Conservation (phyloP, 768 basidiomycete genomes). For the Mycena sanguinolenta region DNA sequence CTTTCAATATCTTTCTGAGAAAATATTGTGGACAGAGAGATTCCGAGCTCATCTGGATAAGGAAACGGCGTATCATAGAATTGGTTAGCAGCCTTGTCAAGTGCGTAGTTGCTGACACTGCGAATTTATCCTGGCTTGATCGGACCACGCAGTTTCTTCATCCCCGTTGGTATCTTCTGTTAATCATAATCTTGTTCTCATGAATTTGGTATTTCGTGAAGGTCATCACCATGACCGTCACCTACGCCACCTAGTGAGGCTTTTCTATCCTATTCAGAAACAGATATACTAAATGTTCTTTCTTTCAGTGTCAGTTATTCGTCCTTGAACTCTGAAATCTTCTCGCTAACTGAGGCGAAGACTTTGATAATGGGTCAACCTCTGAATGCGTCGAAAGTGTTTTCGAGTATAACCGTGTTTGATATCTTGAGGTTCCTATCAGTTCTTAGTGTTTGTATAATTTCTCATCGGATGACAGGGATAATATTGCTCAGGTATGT, state of each 20-base stretch:
- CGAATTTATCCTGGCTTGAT: neutral
- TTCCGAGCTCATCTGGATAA: constrained; percentile 57
- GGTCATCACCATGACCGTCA: constrained; percentile 62
- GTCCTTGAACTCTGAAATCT: neutral
- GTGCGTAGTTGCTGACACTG: neutral
- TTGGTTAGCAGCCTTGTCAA: constrained; percentile 53
- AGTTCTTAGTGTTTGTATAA: neutral
- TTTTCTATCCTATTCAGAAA: neutral
- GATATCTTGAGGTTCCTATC: constrained; percentile 53
- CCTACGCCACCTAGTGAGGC: constrained; percentile 55
- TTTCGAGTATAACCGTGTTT: constrained; percentile 58
- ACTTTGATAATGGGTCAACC: constrained; percentile 17
- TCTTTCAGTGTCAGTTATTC: neutral
- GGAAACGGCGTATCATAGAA: constrained; percentile 55
- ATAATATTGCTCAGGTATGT: neutral
- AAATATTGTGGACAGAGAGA: constrained; percentile 47
- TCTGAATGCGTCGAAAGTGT: constrained; percentile 39
- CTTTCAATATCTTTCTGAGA: constrained; percentile 44
- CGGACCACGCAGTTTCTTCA: constrained; percentile 45
- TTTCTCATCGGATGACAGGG: neutral
- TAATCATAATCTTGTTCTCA: neutral
- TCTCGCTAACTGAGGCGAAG: neutral
- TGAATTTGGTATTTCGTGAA: constrained; percentile 31
- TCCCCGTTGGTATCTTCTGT: constrained; percentile 27
- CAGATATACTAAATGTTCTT: constrained; percentile 45